Base-by-base conservation (phyloP, 768 basidiomycete genomes). In the Lactarius vividus region DNA sequence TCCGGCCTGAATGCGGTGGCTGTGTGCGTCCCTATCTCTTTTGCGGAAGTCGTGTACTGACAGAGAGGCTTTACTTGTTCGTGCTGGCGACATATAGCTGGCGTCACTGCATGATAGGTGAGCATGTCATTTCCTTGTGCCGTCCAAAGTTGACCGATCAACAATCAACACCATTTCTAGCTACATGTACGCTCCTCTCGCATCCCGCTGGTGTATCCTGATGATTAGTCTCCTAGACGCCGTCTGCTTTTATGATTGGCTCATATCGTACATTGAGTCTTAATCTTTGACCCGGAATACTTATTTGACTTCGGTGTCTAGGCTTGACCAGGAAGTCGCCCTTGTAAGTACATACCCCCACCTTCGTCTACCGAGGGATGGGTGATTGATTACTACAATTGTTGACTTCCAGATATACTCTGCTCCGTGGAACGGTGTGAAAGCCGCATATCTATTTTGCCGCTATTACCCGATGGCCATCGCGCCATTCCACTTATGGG, bases 211-310 rank as follows among this genome's bases (percentile, higher is more conserved):
- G 28, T 37, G 29, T 10, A 6, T 33, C 18, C 46, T 59, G 28
- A 53, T 55, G 13, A 63, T 62, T 13, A 3, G 3, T 8, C 7
- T 39, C 26, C 9, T 46, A 70, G 69, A 69, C 15, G 59, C 53
- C 15, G n/a, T 70, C 37, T 56, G 64, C 16, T 60, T 70, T 42
- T 70, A 70, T 53, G 69, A 70, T 49, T 70, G 69, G 69, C 33
- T 70, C 42, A 64, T 62, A 28, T 58, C 63, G 69, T 70, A n/a
- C 64, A 68, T 69, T 20, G 16, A 57, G 37, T 37, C 9, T 39
- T 57, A 5, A 35, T 16, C 0, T 44, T 61, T 59, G 9, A 9
- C 16, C 40, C n/a, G 23, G 46, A 23, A 4, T 40, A 2, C 16
- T 42, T 2, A 37, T 62, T 42, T 40, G 23, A 23, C 18, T 8